phyloP scores from a whole-genome alignment of 2,329 filamentous ascomycete species.

The Grosmannia serpens region DNA sequence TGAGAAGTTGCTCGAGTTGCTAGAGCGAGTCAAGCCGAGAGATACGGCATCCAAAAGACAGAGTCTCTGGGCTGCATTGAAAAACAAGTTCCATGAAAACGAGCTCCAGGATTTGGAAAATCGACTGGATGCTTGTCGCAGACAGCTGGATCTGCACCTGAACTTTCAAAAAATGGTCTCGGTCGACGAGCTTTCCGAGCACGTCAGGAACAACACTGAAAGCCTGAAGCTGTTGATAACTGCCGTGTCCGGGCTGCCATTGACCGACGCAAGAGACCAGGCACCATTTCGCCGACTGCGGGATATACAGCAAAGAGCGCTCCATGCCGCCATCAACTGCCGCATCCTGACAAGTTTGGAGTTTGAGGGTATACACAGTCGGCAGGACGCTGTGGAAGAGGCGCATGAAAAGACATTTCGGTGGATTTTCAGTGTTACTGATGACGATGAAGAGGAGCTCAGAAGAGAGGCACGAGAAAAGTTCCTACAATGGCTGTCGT shows the following conservation, averaged over 20 bases:
- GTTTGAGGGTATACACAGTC: constrained; percentile 7
- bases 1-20: not conserved
- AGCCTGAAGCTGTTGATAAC: not conserved
- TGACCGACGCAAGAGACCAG: not conserved
- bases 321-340: not conserved
- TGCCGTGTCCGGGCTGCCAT: not conserved
- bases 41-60: constrained; percentile 7
- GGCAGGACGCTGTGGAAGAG: constrained; percentile 6
- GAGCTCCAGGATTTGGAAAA: constrained; percentile 8
- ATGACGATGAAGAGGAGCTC: not conserved
- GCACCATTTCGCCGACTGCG: not conserved
- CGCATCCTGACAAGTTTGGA: constrained; percentile 3
- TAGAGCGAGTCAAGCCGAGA: constrained; percentile 8
- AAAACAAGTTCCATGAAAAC: constrained; percentile 3
- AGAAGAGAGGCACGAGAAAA: not conserved
- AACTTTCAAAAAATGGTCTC: not conserved
- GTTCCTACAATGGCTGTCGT: not conserved
- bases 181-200: not conserved
- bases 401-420: constrained; percentile 7
- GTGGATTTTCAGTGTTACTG: constrained; percentile 7
- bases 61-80: constrained; percentile 9
- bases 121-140: constrained; percentile 8
- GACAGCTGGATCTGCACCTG: constrained; percentile 7
- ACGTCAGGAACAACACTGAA: not conserved
- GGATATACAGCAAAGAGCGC: not conserved